Percentiles rank a stretch among this genome's conserved stretches.
Conservation (phyloP, 805 yeast species). For the Spathaspora passalidarum region DNA sequence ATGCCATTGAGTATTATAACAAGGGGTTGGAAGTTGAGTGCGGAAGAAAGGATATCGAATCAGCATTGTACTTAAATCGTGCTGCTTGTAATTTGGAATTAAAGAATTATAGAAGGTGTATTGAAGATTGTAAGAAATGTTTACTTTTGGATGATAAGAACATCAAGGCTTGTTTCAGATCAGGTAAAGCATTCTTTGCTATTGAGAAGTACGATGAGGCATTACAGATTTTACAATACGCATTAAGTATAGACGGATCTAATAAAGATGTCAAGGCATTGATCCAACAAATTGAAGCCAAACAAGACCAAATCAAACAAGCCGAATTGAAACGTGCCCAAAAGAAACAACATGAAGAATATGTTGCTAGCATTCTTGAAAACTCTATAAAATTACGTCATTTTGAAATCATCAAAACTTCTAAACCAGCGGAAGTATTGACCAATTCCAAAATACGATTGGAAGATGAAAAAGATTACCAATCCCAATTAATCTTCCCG, state of each 20-base stretch:
- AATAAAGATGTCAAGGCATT: slow-evolving; percentile 55
- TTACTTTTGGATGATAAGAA: slow-evolving; percentile 63
- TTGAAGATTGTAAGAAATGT: slow-evolving; percentile 79
- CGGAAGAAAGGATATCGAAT: slow-evolving; percentile 50
- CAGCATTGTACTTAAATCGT: slow-evolving; percentile 71
- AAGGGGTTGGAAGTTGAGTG: slow-evolving; percentile 75
- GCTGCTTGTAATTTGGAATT: slow-evolving; percentile 91
- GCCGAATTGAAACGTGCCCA: slow-evolving; percentile 39
- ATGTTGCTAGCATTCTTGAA: slow-evolving; percentile 34
- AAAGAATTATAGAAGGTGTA: slow-evolving; percentile 79
- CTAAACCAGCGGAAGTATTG: slow-evolving; percentile 55
- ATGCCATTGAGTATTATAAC: slow-evolving; percentile 76
- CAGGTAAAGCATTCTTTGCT: slow-evolving; percentile 74
- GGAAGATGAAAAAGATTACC: slow-evolving; percentile 64
- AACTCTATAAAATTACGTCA: slow-evolving; percentile 64
- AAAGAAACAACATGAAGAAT: slow-evolving; percentile 25
- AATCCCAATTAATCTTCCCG: slow-evolving; percentile 80
- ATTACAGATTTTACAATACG: slow-evolving; percentile 60
- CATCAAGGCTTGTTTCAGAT: slow-evolving; percentile 80
- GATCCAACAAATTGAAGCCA: slow-evolving; percentile 36
- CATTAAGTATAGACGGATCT: slow-evolving; percentile 55
- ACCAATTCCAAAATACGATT: slow-evolving; percentile 50
- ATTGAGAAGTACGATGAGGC: slow-evolving; percentile 74
- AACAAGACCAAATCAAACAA: slow-evolving; percentile 34
- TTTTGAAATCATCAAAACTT: slow-evolving; percentile 46